Evolutionary conservation across 495 filamentous ascomycete genomes (phyloP).

Genomic region (Chaetomidium leptoderma): DNA sequence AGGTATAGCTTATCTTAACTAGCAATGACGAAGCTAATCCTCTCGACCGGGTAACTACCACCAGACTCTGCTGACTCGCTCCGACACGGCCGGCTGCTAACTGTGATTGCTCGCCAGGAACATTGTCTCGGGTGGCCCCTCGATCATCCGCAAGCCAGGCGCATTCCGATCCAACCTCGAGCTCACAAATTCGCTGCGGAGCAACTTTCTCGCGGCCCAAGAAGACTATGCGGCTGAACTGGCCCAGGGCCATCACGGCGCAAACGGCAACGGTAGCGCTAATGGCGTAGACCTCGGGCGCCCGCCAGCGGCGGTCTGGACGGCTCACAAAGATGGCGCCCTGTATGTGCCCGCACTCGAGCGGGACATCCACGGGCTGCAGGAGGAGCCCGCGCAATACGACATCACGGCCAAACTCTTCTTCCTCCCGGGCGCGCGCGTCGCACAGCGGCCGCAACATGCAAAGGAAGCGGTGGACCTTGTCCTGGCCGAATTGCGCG

Average conservation of each 20-base stretch:
- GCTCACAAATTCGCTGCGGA: slow-evolving; percentile 76
- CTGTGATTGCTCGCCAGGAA: slow-evolving; percentile 60
- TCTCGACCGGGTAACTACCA: slow-evolving; percentile 73
- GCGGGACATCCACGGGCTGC: slow-evolving; percentile 62
- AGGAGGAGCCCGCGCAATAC: slow-evolving; percentile 76
- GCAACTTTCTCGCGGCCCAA: slow-evolving; percentile 71
- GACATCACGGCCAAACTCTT: slow-evolving; percentile 94
- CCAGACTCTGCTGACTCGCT: slow-evolving; percentile 3
- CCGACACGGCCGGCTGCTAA: slow-evolving; percentile 15
- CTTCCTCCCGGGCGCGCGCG: slow-evolving; percentile 69
- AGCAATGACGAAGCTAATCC: slow-evolving; percentile 70
- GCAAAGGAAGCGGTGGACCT: slow-evolving; percentile 71
- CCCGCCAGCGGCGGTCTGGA: slow-evolving; percentile 56
- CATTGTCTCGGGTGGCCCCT: slow-evolving; percentile 73
- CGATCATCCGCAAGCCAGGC: slow-evolving; percentile 71
- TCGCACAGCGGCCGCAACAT: slow-evolving; percentile 57
- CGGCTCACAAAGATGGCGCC: slow-evolving; percentile 50
- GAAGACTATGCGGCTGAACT: slow-evolving; percentile 51
- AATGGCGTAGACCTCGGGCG: slow-evolving; percentile 27
- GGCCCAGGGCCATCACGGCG: slow-evolving; percentile 41
- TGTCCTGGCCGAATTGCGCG: slow-evolving; percentile 72
- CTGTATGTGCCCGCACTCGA: slow-evolving; percentile 76
- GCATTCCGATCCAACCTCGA: slow-evolving; percentile 81
- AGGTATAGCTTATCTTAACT: too few relatives aligned
- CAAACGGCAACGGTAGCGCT: slow-evolving; percentile 43